A percentile compares a stretch with the other conserved stretches of the same genome.
These are phyloP conservation scores for Alternaria triticimaculans DNA, from an alignment of 2,329 filamentous ascomycete genomes.

Conservation along the genomic window DNA sequence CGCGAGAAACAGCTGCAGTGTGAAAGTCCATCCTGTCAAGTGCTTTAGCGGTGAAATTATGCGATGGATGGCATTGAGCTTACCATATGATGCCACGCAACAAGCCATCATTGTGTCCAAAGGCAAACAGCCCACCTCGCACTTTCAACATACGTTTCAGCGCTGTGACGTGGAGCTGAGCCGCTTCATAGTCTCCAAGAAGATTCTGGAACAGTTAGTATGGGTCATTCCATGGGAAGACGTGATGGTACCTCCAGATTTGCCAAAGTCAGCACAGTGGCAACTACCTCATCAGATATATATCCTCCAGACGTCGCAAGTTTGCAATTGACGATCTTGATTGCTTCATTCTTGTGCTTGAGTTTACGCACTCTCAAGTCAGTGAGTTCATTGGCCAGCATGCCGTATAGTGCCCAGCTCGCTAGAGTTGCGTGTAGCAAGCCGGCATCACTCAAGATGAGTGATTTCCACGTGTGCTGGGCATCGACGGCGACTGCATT, in stretches of 20 bases:
- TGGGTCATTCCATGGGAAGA: background rate
- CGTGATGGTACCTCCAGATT: conserved; percentile 28
- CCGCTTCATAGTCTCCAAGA: conserved; percentile 31
- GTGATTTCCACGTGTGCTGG: conserved; percentile 29
- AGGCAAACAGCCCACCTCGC: conserved; percentile 29
- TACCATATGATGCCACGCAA: conserved; percentile 33
- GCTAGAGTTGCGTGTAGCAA: conserved; percentile 36
- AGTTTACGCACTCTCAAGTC: conserved; percentile 23
- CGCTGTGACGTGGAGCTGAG: conserved; percentile 19
- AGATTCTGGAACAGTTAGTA: conserved; percentile 26
- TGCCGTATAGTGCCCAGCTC: conserved; percentile 37
- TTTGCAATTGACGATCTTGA: conserved; percentile 32
- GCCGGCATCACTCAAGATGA: conserved; percentile 30
- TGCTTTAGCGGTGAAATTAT: background rate
- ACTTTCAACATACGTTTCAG: conserved; percentile 32
- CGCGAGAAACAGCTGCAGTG: conserved; percentile 26
- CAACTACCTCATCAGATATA: conserved; percentile 34
- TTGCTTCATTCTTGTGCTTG: conserved; percentile 34
- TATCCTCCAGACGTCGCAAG: conserved; percentile 13
- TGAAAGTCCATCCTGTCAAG: conserved; percentile 36
- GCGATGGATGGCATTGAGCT: background rate
- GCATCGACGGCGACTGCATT: conserved; percentile 33
- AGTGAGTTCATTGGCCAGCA: conserved; percentile 19
- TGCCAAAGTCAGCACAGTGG: conserved; percentile 30
- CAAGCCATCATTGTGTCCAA: conserved; percentile 34